Evolutionary conservation across 139 green algal genomes (phyloP).

Genomic region (Microglena sp.): DNA sequence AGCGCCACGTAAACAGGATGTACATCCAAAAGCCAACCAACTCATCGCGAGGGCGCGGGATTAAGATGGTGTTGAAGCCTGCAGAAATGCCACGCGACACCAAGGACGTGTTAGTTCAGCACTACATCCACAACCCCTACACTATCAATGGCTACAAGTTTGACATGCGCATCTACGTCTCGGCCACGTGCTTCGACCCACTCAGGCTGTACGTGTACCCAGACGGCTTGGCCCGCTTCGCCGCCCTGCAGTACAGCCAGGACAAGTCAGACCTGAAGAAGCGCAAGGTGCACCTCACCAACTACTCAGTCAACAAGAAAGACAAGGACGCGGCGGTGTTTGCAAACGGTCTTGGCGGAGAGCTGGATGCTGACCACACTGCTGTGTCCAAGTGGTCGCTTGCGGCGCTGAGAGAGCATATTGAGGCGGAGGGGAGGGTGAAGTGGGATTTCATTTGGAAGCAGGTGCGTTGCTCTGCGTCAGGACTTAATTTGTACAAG

Average conservation of each 20-base stretch:
- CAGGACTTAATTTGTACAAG: no score
- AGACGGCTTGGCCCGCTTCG: constrained; percentile 62
- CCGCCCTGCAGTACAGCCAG: constrained; percentile 46
- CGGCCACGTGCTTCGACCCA: constrained; percentile 50
- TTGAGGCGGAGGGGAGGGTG: constrained; percentile 21
- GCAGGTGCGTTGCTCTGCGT: constrained; percentile 18
- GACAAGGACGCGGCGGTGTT: no score
- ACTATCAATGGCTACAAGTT: constrained; percentile 56
- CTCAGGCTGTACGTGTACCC: constrained; percentile 50
- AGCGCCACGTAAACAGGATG: constrained; percentile 28
- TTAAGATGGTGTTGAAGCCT: constrained; percentile 37
- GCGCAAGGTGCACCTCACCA: constrained; percentile 60
- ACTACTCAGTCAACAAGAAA: constrained; percentile 65
- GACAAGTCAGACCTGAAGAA: constrained; percentile 37
- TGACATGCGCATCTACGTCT: constrained; percentile 44
- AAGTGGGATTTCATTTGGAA: constrained; percentile 22
- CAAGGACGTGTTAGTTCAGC: constrained; percentile 55
- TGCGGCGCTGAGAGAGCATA: constrained; percentile 23
- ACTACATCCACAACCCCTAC: constrained; percentile 56
- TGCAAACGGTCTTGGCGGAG: no score
- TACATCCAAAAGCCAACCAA: constrained; percentile 51
- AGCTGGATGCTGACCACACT: background rate
- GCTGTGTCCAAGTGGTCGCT: constrained; percentile 37
- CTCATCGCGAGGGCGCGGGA: constrained; percentile 42
- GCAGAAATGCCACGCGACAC: constrained; percentile 25